phyloP scores from a whole-genome alignment of 2,329 filamentous ascomycete species.

The Paecilomyces formosus region DNA sequence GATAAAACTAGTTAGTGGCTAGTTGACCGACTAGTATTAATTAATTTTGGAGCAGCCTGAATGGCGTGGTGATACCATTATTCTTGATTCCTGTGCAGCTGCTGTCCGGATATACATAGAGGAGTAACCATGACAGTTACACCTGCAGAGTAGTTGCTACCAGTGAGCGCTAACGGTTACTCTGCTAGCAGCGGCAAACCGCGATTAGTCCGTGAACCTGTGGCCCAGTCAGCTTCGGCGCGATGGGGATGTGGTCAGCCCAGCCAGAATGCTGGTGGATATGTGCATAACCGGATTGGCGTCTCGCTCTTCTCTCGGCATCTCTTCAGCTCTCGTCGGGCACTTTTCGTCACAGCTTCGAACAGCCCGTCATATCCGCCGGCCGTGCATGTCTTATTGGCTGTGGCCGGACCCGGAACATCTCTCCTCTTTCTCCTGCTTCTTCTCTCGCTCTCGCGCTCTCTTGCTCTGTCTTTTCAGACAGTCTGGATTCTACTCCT shows the following conservation, averaged over 20 bases:
- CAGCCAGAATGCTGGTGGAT: background rate
- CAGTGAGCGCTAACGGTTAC: too few species aligned
- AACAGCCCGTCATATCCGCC: background rate
- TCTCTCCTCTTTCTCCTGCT: slow-evolving; percentile 10
- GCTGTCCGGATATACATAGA: too few species aligned
- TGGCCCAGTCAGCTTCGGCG: too few species aligned
- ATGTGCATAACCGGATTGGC: background rate
- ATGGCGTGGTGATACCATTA: too few species aligned
- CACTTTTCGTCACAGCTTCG: background rate
- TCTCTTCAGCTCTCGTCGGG: background rate
- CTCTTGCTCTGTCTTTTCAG: background rate
- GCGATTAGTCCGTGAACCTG: too few species aligned
- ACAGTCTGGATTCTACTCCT: background rate
- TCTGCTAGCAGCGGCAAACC: too few species aligned
- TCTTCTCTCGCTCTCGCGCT: slow-evolving; percentile 3
- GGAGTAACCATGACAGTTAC: too few species aligned
- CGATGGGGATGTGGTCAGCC: background rate
- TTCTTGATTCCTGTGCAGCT: too few species aligned
- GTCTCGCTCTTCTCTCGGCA: background rate
- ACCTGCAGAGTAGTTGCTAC: too few species aligned
- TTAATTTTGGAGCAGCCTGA: too few species aligned
- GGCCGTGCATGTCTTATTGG: background rate
- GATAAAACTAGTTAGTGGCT: too few species aligned
- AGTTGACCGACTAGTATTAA: too few species aligned
- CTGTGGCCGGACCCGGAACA: slow-evolving; percentile 1